Evolutionary conservation across 495 filamentous ascomycete genomes (phyloP).

Genomic region (Cercophora scortea): DNA sequence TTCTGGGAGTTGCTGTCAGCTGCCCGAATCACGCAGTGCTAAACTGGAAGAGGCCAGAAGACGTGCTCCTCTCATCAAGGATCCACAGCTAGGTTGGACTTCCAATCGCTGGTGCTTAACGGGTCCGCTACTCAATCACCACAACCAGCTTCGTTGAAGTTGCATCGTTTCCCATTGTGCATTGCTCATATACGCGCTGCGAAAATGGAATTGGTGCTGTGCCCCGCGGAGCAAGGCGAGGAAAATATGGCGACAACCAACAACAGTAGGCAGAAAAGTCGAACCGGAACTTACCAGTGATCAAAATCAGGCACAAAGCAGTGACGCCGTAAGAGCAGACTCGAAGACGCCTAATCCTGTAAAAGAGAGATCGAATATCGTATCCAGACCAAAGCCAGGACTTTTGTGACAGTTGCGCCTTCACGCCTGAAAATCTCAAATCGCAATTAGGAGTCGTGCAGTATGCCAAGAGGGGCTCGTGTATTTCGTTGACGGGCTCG

Average conservation of each 20-base stretch:
- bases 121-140: too few relatives aligned
- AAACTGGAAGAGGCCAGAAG: too few relatives aligned
- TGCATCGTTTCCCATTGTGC: too few relatives aligned
- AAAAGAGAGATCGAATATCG: constrained; percentile 4
- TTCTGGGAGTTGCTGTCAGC: too few relatives aligned
- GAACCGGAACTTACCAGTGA: constrained; percentile 3
- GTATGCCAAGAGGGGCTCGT: background rate
- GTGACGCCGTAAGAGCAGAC: constrained; percentile 8
- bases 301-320: constrained; percentile 9
- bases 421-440: constrained; percentile 20
- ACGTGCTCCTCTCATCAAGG: too few relatives aligned
- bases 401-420: constrained; percentile 9
- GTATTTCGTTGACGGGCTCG: background rate
- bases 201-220: too few relatives aligned
- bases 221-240: background rate
- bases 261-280: background rate
- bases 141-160: too few relatives aligned
- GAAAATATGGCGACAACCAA: background rate
- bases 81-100: too few relatives aligned
- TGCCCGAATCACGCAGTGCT: too few relatives aligned
- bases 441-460: constrained; percentile 9
- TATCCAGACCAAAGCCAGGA: constrained; percentile 22
- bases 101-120: too few relatives aligned
- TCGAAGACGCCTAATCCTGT: constrained; percentile 9
- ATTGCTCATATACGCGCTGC: too few relatives aligned